Conservation (phyloP, 75 land plant genomes). For the Pinus taeda region DNA sequence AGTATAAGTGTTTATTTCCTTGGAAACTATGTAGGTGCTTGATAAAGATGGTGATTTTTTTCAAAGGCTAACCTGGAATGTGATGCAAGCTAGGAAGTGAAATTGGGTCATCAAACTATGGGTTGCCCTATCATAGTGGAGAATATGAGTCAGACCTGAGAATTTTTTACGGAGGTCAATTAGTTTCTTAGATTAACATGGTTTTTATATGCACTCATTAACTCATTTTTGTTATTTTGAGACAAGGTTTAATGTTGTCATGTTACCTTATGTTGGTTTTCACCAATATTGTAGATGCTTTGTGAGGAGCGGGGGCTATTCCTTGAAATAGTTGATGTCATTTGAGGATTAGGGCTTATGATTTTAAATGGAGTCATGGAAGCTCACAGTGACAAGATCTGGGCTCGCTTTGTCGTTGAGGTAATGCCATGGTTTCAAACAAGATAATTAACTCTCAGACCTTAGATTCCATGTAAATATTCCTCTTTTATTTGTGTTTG, state of each 20-base stretch:
- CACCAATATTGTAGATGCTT: slow-evolving; percentile 41
- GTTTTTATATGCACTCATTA: neutral
- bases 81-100: slow-evolving; percentile 54
- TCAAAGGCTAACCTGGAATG: slow-evolving; percentile 7
- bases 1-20: no score
- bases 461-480: neutral
- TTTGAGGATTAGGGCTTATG: slow-evolving; percentile 39
- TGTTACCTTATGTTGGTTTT: neutral
- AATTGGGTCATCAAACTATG: slow-evolving; percentile 23
- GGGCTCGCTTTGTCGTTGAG: slow-evolving; percentile 72
- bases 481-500: neutral
- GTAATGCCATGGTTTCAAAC: slow-evolving; percentile 23
- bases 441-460: no score
- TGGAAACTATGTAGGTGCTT: slow-evolving; percentile 6
- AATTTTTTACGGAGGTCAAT: slow-evolving; percentile 75
- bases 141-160: slow-evolving; percentile 55
- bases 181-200: neutral
- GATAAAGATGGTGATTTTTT: neutral
- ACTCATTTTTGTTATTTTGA: neutral
- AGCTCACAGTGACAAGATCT: slow-evolving; percentile 32
- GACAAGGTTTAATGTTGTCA: neutral
- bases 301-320: slow-evolving; percentile 51
- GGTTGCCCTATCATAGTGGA: slow-evolving; percentile 69
- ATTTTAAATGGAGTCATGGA: slow-evolving; percentile 70
- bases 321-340: slow-evolving; percentile 57